phyloP scores from a whole-genome alignment of 2,329 filamentous ascomycete species.

The Chalaropsis thielavioides region DNA sequence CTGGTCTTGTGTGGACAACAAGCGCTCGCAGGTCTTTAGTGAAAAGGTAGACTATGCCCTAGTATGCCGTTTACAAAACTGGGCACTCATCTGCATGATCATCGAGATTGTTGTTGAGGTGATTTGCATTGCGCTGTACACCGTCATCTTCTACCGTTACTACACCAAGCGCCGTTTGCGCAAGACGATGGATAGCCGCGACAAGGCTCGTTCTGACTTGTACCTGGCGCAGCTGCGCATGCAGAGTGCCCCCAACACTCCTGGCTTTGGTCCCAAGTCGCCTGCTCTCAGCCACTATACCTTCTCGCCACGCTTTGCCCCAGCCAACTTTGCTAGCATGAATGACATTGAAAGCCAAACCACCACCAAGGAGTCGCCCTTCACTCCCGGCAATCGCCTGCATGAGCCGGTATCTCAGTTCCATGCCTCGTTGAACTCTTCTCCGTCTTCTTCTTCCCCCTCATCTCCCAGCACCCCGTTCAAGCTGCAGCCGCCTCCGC shows the following conservation, averaged over 20 bases:
- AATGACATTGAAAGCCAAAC: constrained; percentile 28
- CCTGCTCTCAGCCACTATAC: constrained; percentile 35
- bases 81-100: constrained; percentile 89
- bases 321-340: constrained; percentile 39
- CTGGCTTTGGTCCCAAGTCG: constrained; percentile 47
- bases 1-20: constrained; percentile 91
- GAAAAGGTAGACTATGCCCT: constrained; percentile 78
- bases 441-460: constrained; percentile 19
- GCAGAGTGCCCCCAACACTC: constrained; percentile 90
- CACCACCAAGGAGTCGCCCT: constrained; percentile 25
- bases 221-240: constrained; percentile 75
- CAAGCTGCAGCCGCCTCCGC: constrained; percentile 72
- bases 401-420: constrained; percentile 51
- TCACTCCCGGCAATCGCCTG: constrained; percentile 39
- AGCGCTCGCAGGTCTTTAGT: constrained; percentile 59
- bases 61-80: constrained; percentile 87
- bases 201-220: constrained; percentile 84
- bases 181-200: constrained; percentile 93
- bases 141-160: constrained; percentile 90
- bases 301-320: constrained; percentile 47
- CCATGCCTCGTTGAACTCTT: constrained; percentile 24
- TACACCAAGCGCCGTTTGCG: constrained; percentile 89
- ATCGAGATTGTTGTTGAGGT: constrained; percentile 91
- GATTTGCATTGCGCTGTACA: constrained; percentile 85
- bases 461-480: constrained; percentile 45